Base-by-base conservation (phyloP, 2,329 filamentous ascomycete species). In the Alternaria sp. region DNA sequence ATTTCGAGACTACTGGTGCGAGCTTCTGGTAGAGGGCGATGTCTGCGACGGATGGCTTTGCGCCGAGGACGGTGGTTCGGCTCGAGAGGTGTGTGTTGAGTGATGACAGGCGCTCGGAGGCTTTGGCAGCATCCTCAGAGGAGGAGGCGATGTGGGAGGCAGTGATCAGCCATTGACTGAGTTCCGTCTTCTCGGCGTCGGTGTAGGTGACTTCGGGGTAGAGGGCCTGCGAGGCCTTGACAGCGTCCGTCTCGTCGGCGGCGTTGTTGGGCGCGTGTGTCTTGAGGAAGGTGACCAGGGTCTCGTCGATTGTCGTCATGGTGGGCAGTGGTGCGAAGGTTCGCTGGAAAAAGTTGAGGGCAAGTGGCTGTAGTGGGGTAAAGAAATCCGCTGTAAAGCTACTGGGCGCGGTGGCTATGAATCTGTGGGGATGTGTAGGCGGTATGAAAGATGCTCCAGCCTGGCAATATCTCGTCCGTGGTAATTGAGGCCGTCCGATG, bases 51-150 rank as follows among this genome's bases (percentile, higher is more conserved):
- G 92, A 96, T 57, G 94, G 93, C 85, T 97, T 97, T 79, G 87
- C 87, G 74, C 95, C 95, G 65, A 98, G 89, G 43, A 97, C 85
- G 44, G 94, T 97, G 64, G 94, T 96, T 71, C 93, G 93, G 70
- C 91, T 92, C 61, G 93, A 90, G 66, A 98, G 90, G 83, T 97
- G 93, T 61, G 88, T 86, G 85, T 98, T 97, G 73, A 98, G 88
- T 59, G 90, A 88, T 62, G 90, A 88, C 67, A 97, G 87, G 65
- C 93, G 90, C 67, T 89, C 86, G 28, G 87, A 81, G 11, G 84
- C 80, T 66, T 87, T 86, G 13, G 82, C 79, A 54, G 85, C 81
- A 66, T 91, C 87, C 73, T 89, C 85, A 62, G 87, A 61, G 30
- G 86, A 78, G 32, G 84, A 81, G 75, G 88, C 87, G 76, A 96